Evolutionary conservation across 2,329 filamentous ascomycete species (phyloP), one percentile per base, ranked within the genome.

Genomic region (Fusarium metavorans): DNA sequence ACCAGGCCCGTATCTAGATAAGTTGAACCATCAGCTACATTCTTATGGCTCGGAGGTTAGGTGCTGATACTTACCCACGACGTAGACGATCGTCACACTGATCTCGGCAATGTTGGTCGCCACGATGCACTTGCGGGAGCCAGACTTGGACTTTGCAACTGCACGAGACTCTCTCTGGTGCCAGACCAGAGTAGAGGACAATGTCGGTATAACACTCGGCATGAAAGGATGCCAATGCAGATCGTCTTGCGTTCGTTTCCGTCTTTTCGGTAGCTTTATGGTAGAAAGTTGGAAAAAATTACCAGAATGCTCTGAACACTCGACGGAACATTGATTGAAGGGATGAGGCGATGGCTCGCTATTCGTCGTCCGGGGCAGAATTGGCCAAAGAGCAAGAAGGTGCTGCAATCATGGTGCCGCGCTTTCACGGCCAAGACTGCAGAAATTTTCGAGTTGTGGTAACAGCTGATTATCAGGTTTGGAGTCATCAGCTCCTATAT

Each of bases 91-190:
- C 0, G 97, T 98, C 80, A 99, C 95, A 67, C 94, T 97, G 0
- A 96, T 98, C 81, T 99, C 97, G 1, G 96, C 97, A 79, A 99
- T 98, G 77, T 98, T 99, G 30, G 97, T 99, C 2, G 97, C 96
- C 81, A 99, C 97, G 71, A 99, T 94, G 2, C 98, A 95, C 82
- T 92, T 94, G 0, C 97, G 95, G 16, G 43, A 48, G 23, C 43
- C 23, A 4, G 20, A 16, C 14, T 18, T 16, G 14, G 43, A 48
- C 23, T 16, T 16, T 6, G 43, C 43, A 25, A 48, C 5, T 14
- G 11, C 43, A 5, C 4, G 43, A 25, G 43, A 25, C 43, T 48
- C 7, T 6, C 43, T 48, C 20, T 14, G 13, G 43, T 25, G 3
- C 20, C 27, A 98, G 87, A 1, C 95, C 94, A 69, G 95, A 96